Base-by-base conservation (phyloP, 768 basidiomycete species). In the Amanita pseudoporphyria region DNA sequence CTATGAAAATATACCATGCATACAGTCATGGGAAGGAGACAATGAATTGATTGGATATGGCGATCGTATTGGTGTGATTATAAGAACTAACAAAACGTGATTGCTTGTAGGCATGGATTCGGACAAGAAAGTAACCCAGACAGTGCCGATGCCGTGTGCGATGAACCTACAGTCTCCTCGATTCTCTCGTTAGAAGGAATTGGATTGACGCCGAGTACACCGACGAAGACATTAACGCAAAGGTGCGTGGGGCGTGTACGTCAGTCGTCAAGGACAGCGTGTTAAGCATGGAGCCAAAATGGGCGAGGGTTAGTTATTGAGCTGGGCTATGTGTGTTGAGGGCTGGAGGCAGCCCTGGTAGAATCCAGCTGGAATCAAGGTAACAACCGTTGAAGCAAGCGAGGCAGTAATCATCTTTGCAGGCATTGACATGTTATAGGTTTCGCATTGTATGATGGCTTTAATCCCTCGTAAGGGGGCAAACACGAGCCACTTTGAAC, bases 11-110 rank as follows among this genome's bases (percentile, higher is more conserved):
- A 24, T 87, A 83, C 63, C 97, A 94, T 55, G 78, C 93, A 2
- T 97, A 98, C 67, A 95, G 95, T 0, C 84, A 90, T 56, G 95
- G 95, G 16, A 97, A 97, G 61, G 87, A 93, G 57, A 99, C 93
- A 0, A 93, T 32, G 42, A 39, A 33, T 30, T 43, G 47, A 52
- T 33, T 22, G 6, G 39, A 38, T 26, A 16, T 56, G 89, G 84
- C 76, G 90, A 41, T 93, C 90, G 26, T 94, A 94, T 62, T 93
- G 87, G 88, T 84, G 56, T 45, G 64, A 28, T 28, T 28, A 28
- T 56, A 22, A 5, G 16, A 6, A 9, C 13, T 38, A 42, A 14
- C 21, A 38, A 28, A 16, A n/a, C 14, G 5, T 44, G 14, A 42
- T 22, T 24, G 31, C 18, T 31, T 28, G 35, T 40, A 82, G 82